Evolutionary conservation across 2,329 filamentous ascomycete genomes (phyloP).

Genomic region (Cladosporium halotolerans): DNA sequence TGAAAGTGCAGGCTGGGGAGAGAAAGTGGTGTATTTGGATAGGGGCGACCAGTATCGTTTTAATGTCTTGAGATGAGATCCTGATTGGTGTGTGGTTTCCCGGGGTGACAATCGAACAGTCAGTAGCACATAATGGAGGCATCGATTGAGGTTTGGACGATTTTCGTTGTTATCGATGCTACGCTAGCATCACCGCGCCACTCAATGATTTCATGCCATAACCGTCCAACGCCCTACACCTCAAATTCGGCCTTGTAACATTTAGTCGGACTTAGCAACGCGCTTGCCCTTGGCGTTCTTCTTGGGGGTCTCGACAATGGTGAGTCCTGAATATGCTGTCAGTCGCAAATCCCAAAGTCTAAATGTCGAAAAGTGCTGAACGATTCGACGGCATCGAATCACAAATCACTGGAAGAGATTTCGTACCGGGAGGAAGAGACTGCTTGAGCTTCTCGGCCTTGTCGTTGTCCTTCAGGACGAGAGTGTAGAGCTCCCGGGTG

Average conservation of each 20-base stretch:
- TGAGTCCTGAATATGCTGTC: conserved; percentile 42
- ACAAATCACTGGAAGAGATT: too few species aligned
- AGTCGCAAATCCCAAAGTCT: background rate
- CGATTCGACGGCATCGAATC: background rate
- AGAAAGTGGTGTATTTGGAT: conserved; percentile 56
- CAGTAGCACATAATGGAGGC: background rate
- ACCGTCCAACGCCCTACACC: conserved; percentile 9
- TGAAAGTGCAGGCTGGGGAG: conserved; percentile 43
- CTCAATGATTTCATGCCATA: conserved; percentile 9
- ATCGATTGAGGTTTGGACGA: conserved; percentile 9
- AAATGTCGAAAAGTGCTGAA: background rate
- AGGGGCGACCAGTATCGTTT: conserved; percentile 53
- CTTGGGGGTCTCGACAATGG: conserved; percentile 55
- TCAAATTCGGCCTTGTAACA: conserved; percentile 2
- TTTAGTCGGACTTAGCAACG: conserved; percentile 26
- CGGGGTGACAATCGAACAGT: background rate
- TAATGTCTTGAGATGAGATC: conserved; percentile 30
- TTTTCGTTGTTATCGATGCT: conserved; percentile 11
- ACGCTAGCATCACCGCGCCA: conserved; percentile 9
- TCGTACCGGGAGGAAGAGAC: conserved; percentile 86
- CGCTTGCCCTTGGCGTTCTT: conserved; percentile 56
- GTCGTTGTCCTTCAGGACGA: conserved; percentile 95
- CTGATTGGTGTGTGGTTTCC: background rate
- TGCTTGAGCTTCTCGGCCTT: conserved; percentile 99
- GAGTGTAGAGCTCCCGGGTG: conserved; percentile 85